Evolutionary conservation across 306 rosid genomes (phyloP).

Genomic region (Luffa aegyptiaca): DNA sequence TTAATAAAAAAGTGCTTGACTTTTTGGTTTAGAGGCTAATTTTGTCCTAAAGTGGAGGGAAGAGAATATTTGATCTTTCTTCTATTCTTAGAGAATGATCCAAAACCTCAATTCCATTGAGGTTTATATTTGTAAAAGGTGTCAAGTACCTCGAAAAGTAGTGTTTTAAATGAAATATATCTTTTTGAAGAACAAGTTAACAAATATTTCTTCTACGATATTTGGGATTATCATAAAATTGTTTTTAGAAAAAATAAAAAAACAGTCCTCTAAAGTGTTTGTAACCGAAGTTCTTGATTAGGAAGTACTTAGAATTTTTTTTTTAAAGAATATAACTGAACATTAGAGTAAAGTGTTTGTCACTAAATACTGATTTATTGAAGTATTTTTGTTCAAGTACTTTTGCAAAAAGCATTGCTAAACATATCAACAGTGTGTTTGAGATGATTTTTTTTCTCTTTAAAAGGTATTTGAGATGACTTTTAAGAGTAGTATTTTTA

Average conservation of each 20-base stretch:
- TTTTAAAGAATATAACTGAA: not conserved
- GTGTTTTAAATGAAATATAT: not conserved
- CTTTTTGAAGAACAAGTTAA: too few relatives aligned
- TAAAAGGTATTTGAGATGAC: not conserved
- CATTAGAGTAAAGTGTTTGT: not conserved
- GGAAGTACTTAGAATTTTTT: not conserved
- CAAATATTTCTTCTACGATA: not conserved
- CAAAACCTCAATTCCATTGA: not conserved
- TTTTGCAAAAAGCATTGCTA: not conserved
- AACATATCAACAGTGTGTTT: not conserved
- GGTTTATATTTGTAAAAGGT: not conserved
- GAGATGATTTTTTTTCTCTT: not conserved
- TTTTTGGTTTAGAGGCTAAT: slow-evolving; percentile 10
- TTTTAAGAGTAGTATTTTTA: not conserved
- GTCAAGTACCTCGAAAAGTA: not conserved
- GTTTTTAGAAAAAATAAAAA: not conserved
- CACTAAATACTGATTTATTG: not conserved
- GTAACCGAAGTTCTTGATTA: not conserved
- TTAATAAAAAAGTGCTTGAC: not conserved
- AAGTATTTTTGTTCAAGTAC: not conserved
- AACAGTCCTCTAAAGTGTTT: not conserved
- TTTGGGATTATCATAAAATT: not conserved
- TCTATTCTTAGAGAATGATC: not conserved
- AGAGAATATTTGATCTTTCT: slow-evolving; percentile 8
- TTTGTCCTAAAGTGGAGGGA: slow-evolving; percentile 7